Percentiles rank a stretch among this genome's conserved stretches.
Conservation (phyloP, 1,284 basidiomycete genomes). For the Microbotryum lychnidis-dioicae region DNA sequence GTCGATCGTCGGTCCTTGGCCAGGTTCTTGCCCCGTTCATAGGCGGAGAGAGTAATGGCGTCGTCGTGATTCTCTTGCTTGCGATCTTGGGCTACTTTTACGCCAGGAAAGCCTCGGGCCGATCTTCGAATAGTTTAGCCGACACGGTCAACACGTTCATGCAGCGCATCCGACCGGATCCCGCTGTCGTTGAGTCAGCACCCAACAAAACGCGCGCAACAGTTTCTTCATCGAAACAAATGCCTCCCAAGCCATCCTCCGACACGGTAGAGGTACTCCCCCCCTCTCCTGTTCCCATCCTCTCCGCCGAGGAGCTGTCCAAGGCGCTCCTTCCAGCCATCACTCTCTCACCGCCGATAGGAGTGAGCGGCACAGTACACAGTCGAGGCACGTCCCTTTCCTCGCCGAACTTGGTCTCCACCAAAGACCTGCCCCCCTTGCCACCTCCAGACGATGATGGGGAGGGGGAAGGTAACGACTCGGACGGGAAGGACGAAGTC, state of each 20-base stretch:
- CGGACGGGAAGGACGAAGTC: slow-evolving; percentile 39
- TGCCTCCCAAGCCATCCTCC: too few relatives aligned
- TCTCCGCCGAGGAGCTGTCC: too few relatives aligned
- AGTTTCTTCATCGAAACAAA: too few relatives aligned
- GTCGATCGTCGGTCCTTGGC: slow-evolving; percentile 7
- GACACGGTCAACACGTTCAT: background rate
- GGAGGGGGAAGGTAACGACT: slow-evolving; percentile 43
- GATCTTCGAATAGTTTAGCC: background rate
- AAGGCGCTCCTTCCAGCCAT: too few relatives aligned
- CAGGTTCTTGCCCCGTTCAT: background rate
- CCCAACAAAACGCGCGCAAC: too few relatives aligned
- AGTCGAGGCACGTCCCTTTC: background rate
- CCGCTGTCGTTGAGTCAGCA: too few relatives aligned
- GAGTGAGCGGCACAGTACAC: too few relatives aligned
- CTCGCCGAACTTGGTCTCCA: background rate
- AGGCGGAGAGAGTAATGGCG: background rate
- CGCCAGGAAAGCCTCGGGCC: background rate
- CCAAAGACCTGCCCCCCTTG: slow-evolving; percentile 24
- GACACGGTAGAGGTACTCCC: too few relatives aligned
- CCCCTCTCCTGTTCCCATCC: too few relatives aligned
- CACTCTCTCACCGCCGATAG: too few relatives aligned
- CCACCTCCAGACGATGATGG: slow-evolving; percentile 50
- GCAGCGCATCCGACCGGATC: background rate
- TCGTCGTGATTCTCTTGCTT: background rate
- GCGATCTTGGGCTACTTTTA: slow-evolving; percentile 4